A percentile compares a stretch with the other conserved stretches of the same genome.
These are phyloP conservation scores for Claviceps pazoutovae DNA, from an alignment of 2,329 filamentous ascomycete species.

Conservation along the genomic window DNA sequence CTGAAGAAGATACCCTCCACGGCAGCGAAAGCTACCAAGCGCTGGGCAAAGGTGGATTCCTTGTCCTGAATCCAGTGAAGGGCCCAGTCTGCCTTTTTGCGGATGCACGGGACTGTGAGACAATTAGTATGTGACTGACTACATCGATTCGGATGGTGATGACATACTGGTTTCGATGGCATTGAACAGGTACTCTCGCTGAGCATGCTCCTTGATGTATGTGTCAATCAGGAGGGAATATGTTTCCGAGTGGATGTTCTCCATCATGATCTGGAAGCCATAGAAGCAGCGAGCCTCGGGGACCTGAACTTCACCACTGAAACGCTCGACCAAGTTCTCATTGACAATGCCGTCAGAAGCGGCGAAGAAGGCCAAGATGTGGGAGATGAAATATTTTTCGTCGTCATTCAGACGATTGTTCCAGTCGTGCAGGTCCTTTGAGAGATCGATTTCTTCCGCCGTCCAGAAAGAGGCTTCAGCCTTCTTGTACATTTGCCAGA, in stretches of 20 bases:
- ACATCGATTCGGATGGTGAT: slow-evolving; percentile 4
- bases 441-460: slow-evolving; percentile 96
- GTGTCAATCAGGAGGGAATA: slow-evolving; percentile 98
- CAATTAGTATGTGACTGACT: slow-evolving; percentile 5
- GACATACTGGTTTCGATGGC: slow-evolving; percentile 88
- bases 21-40: slow-evolving; percentile 90
- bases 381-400: slow-evolving; percentile 95
- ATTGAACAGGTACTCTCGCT: slow-evolving; percentile 91
- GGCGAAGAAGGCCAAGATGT: slow-evolving; percentile 97
- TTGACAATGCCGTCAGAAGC: slow-evolving; percentile 99
- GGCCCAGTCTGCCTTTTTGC: slow-evolving; percentile 98
- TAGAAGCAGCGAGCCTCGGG: slow-evolving; percentile 99
- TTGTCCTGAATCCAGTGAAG: slow-evolving; percentile 88
- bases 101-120: slow-evolving; percentile 71
- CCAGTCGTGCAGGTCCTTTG: slow-evolving; percentile 98
- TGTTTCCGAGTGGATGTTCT: slow-evolving; percentile 99
- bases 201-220: slow-evolving; percentile 95
- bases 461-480: slow-evolving; percentile 99
- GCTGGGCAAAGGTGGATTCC: slow-evolving; percentile 87
- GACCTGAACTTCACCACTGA: slow-evolving; percentile 92
- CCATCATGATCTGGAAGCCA: slow-evolving; percentile 99
- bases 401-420: slow-evolving; percentile 95
- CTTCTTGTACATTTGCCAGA: slow-evolving; percentile 99
- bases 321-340: slow-evolving; percentile 96
- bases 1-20: slow-evolving; percentile 99